Evolutionary conservation across 176 grass and related monocot genomes (phyloP).

Genomic region (Cenchrus purpureus): DNA sequence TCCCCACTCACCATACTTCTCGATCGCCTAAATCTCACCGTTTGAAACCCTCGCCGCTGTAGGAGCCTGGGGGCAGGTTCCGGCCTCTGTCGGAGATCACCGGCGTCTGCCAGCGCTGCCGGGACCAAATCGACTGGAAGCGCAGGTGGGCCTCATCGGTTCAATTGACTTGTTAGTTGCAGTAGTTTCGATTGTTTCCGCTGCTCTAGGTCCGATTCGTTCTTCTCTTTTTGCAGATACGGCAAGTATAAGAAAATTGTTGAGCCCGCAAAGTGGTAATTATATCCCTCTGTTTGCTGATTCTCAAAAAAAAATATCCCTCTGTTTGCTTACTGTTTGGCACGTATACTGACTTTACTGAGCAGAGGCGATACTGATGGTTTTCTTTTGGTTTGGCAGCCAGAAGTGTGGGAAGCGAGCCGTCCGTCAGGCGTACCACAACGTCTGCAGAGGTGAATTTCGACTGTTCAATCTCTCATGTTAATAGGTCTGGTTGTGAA

Average conservation of each 20-base stretch:
- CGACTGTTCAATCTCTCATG: not conserved
- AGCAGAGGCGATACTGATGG: slow-evolving; percentile 3
- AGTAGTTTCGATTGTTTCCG: slow-evolving; percentile 3
- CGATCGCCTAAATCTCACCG: slow-evolving; percentile 8
- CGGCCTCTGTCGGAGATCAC: slow-evolving; percentile 78
- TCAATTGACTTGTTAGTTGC: not conserved
- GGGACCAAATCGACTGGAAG: slow-evolving; percentile 99
- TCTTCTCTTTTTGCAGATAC: slow-evolving; percentile 61
- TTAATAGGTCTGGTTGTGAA: not conserved
- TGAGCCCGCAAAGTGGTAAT: slow-evolving; percentile 85
- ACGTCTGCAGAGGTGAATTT: slow-evolving; percentile 74
- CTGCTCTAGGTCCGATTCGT: not conserved
- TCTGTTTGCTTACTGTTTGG: not conserved
- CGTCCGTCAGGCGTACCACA: slow-evolving; percentile 86
- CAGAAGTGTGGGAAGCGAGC: slow-evolving; percentile 85
- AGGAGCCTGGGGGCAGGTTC: slow-evolving; percentile 89
- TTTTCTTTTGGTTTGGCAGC: slow-evolving; percentile 53
- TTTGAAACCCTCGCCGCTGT: slow-evolving; percentile 21
- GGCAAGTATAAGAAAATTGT: slow-evolving; percentile 86
- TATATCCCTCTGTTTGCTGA: not conserved
- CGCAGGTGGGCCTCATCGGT: slow-evolving; percentile 53
- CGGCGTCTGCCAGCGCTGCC: slow-evolving; percentile 90
- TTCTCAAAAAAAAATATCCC: not conserved
- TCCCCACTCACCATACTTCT: not conserved
- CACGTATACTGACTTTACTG: not conserved